Base-by-base conservation (phyloP, 306 rosid species). In the Trichosanthes truncata region DNA sequence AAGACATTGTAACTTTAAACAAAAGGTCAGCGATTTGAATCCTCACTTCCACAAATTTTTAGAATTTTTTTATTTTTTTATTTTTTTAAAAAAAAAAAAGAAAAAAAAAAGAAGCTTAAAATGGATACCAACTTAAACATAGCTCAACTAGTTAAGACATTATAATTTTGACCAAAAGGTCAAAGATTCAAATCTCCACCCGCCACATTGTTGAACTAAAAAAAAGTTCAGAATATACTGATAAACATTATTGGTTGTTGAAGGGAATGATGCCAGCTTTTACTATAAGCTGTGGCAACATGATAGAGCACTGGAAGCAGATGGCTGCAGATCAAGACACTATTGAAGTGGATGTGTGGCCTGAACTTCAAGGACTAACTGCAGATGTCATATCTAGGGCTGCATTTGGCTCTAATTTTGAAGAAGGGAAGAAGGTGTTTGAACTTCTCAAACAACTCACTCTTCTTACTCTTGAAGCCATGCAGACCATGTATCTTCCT, bases 351-450 rank as follows among this genome's bases (percentile, higher is more conserved):
- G 90, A 89, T 63, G 67, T 87, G 51, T 85, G 90, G 85, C 87
- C 84, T 41, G 86, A 85, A 62, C 80, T 89, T 51, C 88, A 83
- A 49, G 85, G 67, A 69, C 81, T 87, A 45, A 85, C 83, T 7
- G 85, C 86, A 29, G 89, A 85, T 80, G 82, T 57, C 67, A 80
- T 89, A 80, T 89, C 89, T 21, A 43, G 81, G 25, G 85, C 86
- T 40, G 87, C 85, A 31, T 89, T 87, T 55, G 85, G 90, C 71
- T 82, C 87, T 81, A 82, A 66, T 84, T 83, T 83, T 49, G 85
- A 80, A 83, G 87, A 83, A 82, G 90, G 89, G 61, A 84, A 82
- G 79, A 77, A 13, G 49, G 73, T 87, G 17, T 89, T 89, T 62
- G 86, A 87, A 78, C 89, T 83, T 85, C 85, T 82, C 73, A 82